Evolutionary conservation across 371 early-diverging fungal species (phyloP).

Genomic region (Caulochytrium protostelioides): DNA sequence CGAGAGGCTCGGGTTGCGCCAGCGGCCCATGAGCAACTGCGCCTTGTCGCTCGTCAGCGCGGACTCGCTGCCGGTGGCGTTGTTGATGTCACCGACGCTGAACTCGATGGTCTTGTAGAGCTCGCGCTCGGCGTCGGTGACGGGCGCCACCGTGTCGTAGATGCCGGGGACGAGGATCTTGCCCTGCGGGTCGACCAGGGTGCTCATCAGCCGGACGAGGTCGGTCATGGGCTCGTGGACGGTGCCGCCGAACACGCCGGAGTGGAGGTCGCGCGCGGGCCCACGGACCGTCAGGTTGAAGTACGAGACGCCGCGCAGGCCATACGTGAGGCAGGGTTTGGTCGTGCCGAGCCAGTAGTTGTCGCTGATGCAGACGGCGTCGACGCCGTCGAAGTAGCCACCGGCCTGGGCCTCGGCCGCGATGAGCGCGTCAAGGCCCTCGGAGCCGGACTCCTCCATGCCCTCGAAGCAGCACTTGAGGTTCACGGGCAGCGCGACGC

Average conservation of each 20-base stretch:
- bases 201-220: slow-evolving; percentile 56
- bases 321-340: slow-evolving; percentile 92
- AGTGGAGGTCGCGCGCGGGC: slow-evolving; percentile 60
- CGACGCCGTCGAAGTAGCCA: slow-evolving; percentile 62
- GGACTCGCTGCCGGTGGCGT: slow-evolving; percentile 52
- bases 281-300: slow-evolving; percentile 27
- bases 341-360: slow-evolving; percentile 90
- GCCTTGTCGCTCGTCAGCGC: slow-evolving; percentile 52
- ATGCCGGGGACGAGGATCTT: slow-evolving; percentile 80
- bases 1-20: slow-evolving; percentile 87
- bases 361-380: slow-evolving; percentile 86
- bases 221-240: slow-evolving; percentile 96
- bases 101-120: slow-evolving; percentile 69
- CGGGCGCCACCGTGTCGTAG: slow-evolving; percentile 60
- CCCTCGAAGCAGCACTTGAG: slow-evolving; percentile 90
- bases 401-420: slow-evolving; percentile 53
- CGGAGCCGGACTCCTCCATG: slow-evolving; percentile 65
- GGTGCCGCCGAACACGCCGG: slow-evolving; percentile 90
- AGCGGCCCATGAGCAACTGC: slow-evolving; percentile 51
- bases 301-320: slow-evolving; percentile 85
- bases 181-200: slow-evolving; percentile 64
- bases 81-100: slow-evolving; percentile 48
- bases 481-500: slow-evolving; percentile 77
- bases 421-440: slow-evolving; percentile 82
- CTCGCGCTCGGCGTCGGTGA: slow-evolving; percentile 56